Percentiles rank a stretch among this genome's conserved stretches.
These are phyloP conservation scores for Zygosaccharomyces gambellarensis DNA, from an alignment of 805 yeast genomes.

Conservation along the genomic window DNA sequence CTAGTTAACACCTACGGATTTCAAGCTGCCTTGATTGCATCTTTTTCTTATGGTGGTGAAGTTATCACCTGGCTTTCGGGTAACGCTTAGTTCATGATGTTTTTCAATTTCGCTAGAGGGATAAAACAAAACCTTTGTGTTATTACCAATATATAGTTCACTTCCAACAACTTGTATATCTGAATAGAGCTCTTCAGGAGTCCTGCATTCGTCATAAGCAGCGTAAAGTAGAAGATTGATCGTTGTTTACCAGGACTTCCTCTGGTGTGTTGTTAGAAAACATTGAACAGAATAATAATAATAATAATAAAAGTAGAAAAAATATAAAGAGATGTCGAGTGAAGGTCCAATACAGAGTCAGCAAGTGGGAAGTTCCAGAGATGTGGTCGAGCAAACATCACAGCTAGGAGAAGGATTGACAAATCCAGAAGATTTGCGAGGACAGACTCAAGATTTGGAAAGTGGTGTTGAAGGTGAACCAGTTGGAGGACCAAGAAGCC, in stretches of 20 bases:
- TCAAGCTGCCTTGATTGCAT: neutral
- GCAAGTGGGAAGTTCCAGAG: conserved; percentile 12
- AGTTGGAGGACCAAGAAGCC: conserved; percentile 8
- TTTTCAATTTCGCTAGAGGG: neutral
- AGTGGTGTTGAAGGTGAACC: conserved; percentile 1
- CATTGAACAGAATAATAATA: neutral
- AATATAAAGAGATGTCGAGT: conserved; percentile 5
- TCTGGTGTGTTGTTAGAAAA: neutral
- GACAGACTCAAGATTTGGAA: neutral
- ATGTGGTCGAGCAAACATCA: conserved; percentile 4
- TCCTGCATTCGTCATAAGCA: neutral
- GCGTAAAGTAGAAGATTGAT: neutral
- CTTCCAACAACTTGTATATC: neutral
- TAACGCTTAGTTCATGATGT: neutral
- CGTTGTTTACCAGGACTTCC: neutral
- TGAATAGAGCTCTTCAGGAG: neutral
- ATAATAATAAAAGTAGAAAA: too few species aligned
- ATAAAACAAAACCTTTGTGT: neutral
- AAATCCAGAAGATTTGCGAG: neutral
- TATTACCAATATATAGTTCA: neutral
- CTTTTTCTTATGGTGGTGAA: neutral
- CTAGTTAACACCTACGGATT: neutral
- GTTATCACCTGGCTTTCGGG: neutral
- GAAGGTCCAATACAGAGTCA: conserved; percentile 9
- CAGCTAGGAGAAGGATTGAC: neutral